phyloP scores from a whole-genome alignment of 2,329 filamentous ascomycete species.

The Thielaviopsis musarum region DNA sequence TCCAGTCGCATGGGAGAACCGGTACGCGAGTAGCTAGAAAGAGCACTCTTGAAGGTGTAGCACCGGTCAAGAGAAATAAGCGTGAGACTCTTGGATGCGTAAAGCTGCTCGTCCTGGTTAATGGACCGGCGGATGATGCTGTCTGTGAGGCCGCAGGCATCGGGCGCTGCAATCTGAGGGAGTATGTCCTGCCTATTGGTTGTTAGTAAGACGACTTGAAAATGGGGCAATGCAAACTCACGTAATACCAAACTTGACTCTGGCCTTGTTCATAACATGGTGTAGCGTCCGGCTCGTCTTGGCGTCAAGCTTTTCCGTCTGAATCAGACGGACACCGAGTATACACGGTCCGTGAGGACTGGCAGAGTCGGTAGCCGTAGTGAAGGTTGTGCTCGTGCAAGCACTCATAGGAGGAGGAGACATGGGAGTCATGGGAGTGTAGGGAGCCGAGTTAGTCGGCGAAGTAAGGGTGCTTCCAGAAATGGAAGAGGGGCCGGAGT shows the following conservation, averaged over 20 bases:
- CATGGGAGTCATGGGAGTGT: conserved; percentile 24
- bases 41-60: conserved; percentile 46
- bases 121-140: conserved; percentile 40
- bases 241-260: conserved; percentile 24
- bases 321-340: conserved; percentile 34
- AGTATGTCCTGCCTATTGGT: conserved; percentile 25
- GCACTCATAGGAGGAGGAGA: conserved; percentile 31
- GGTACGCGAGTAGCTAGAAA: conserved; percentile 37
- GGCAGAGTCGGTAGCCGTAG: conserved; percentile 18
- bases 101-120: conserved; percentile 43
- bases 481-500: neutral
- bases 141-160: conserved; percentile 28
- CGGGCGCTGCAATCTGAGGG: conserved; percentile 25
- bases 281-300: conserved; percentile 32
- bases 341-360: conserved; percentile 21
- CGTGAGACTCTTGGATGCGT: conserved; percentile 41
- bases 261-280: conserved; percentile 33
- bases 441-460: conserved; percentile 15
- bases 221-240: conserved; percentile 6
- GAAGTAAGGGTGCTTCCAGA: conserved; percentile 2
- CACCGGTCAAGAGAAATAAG: conserved; percentile 43
- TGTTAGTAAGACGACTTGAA: neutral
- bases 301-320: conserved; percentile 28
- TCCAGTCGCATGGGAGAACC: conserved; percentile 31
- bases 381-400: conserved; percentile 28